Evolutionary conservation across 2,329 filamentous ascomycete species (phyloP), one percentile per base, ranked within the genome.

Genomic region (Amesomyces nigricolor): DNA sequence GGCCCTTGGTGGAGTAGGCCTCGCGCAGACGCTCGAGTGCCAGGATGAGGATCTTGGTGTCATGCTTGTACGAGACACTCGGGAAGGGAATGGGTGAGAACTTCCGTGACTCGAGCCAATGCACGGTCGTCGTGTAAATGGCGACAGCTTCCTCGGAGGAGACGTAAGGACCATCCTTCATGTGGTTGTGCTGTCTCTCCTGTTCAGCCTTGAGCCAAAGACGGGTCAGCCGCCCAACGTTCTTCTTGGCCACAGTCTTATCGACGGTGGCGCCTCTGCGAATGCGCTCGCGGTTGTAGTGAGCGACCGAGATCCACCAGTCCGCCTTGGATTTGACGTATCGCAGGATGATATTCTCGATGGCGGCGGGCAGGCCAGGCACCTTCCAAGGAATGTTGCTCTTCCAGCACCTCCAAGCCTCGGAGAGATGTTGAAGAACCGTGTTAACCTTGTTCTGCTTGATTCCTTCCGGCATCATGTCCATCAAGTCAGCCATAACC

Each of bases 361-460:
- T 97, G 0, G 94, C 92, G 13, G 95, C 95, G 40, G 94, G 94
- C 58, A 99, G 74, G 38, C 94, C 95, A 50, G 94, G 94, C 2
- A 99, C 94, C 76, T 99, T 99, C 94, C 94, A 99, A 0, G 94
- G 94, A 63, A 99, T 99, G 68, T 99, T 99, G 74, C 91, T 96
- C 85, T 99, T 99, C 94, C 94, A 99, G 76, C 94, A 99, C 75
- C 94, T 83, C 94, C 94, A 99, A 13, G 94, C 94, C 75, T 99
- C 94, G 0, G 92, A 97, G 42, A 99, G 75, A 79, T 99, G 95
- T 68, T 97, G 94, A 52, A 99, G 77, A 44, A 99, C 92, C 1
- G 91, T 96, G 72, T 99, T 96, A 71, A 99, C 91, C 75, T 99
- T 99, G 77, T 94, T 99, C 70, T 99, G 94, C 72, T 96, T 96